Conservation (phyloP, 805 yeast genomes). For the Cyberlindnera bimundalis region DNA sequence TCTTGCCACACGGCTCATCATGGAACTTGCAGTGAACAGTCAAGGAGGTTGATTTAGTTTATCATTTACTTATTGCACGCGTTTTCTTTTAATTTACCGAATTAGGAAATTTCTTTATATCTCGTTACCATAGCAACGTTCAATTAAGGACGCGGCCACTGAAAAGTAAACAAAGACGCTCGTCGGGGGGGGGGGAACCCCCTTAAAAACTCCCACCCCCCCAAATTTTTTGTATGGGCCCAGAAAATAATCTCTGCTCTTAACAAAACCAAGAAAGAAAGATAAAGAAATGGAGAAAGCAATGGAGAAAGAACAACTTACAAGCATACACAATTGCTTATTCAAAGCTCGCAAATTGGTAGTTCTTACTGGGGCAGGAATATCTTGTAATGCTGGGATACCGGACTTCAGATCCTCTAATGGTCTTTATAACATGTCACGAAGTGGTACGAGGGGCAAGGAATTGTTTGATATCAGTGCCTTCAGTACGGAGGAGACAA, state of each 20-base stretch:
- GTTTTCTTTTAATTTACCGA: not conserved
- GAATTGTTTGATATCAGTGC: constrained; percentile 87
- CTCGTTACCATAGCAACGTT: constrained; percentile 4
- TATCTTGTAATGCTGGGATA: constrained; percentile 94
- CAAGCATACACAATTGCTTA: constrained; percentile 10
- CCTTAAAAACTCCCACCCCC: too few relatives aligned
- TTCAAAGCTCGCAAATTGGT: constrained; percentile 46
- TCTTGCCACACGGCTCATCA: constrained; percentile 84
- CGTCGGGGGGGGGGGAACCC: not conserved
- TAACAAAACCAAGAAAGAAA: too few relatives aligned
- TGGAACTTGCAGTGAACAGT: constrained; percentile 95
- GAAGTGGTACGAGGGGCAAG: constrained; percentile 63
- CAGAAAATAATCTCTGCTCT: too few relatives aligned
- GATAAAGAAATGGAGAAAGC: not conserved
- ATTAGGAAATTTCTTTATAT: constrained; percentile 3
- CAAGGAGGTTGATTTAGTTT: constrained; percentile 45
- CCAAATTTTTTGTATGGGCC: too few relatives aligned
- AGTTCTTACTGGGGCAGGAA: constrained; percentile 91
- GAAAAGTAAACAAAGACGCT: constrained; percentile 7
- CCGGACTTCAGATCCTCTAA: constrained; percentile 88
- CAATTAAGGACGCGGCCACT: too few relatives aligned
- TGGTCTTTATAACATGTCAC: constrained; percentile 67
- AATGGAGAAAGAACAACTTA: not conserved
- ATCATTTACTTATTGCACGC: not conserved
- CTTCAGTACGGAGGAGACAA: constrained; percentile 63